Base-by-base conservation (phyloP, 2,329 filamentous ascomycete species). In the Daldinia sp. region DNA sequence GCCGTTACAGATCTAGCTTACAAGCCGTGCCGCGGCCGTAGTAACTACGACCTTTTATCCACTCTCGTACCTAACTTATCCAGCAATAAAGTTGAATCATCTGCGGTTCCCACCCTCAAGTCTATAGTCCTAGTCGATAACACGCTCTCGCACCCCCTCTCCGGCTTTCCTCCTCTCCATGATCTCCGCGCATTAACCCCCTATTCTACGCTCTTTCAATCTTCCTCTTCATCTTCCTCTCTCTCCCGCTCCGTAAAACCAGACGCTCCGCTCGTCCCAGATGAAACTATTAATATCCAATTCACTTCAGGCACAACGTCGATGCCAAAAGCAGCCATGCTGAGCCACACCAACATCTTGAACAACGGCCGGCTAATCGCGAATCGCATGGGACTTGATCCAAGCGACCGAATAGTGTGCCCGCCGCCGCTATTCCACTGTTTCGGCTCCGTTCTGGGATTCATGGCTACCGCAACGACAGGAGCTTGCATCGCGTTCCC, bases 251-350 rank as follows among this genome's bases (percentile, higher is more conserved):
- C 77, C 1, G 74, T 88, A 1, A 75, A 68, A 20, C 85, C 86
- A 0, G 83, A 86, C 60, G 62, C 78, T 26, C 81, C 82, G 0
- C 83, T 91, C 1, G 72, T 83, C 15, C 84, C 89, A 0, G 79
- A 87, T 68, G 95, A 98, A 57, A 89, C 92, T 2, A 90, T 97
- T 72, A 98, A 98, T 78, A 97, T 98, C 71, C 95, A 98, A 79
- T 98, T 98, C 82, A 99, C 96, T 0, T 95, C 92, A 0, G 96
- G 95, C n/a, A 98, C 96, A 0, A 98, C 96, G 0, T 93, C 92
- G 0, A 85, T 88, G 75, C 95, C 94, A 23, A 98, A 98, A 81
- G 96, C 96, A 0, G 95, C 95, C 1, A 97, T 94, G 82, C 86
- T 99, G 35, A 90, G 88, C 0, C 95, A 98, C 81, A 87, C 86